Percentiles rank a stretch among this genome's conserved stretches.
Evolutionary conservation across 768 basidiomycete species (phyloP).

Genomic region (Filobasidium wieringae): DNA sequence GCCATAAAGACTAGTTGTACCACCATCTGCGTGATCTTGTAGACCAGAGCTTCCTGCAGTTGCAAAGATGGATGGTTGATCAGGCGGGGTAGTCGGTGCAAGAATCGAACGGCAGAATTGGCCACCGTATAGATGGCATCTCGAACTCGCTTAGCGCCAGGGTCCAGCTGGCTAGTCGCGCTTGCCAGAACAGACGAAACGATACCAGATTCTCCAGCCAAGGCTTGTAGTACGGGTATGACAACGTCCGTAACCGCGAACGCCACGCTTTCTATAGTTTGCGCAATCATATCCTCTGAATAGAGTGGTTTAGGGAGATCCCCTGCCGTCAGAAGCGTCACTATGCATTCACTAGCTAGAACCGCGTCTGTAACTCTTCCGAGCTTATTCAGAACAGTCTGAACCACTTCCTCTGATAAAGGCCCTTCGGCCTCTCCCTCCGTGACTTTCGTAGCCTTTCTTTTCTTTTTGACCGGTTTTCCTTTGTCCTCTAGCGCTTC

Average conservation of each 20-base stretch:
- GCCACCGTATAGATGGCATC: constrained; percentile 43
- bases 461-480: constrained; percentile 20
- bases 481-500: constrained; percentile 4
- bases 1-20: constrained; percentile 88
- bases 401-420: constrained; percentile 35
- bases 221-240: constrained; percentile 68
- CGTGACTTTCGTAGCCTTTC: constrained; percentile 33
- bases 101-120: constrained; percentile 48
- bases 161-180: background rate
- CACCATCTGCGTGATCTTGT: constrained; percentile 80
- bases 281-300: constrained; percentile 81
- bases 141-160: background rate
- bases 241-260: constrained; percentile 66
- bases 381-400: constrained; percentile 48
- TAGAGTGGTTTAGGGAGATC: constrained; percentile 80
- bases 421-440: constrained; percentile 16
- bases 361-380: constrained; percentile 43
- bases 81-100: constrained; percentile 50
- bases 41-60: constrained; percentile 84
- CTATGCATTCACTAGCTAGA: constrained; percentile 68
- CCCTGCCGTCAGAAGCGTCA: constrained; percentile 65
- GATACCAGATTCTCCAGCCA: constrained; percentile 14
- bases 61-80: constrained; percentile 56
- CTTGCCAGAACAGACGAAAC: background rate
- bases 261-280: constrained; percentile 64